These are phyloP conservation scores for Plasmodium vivax DNA, from an alignment of 169 alveolate species.

Conservation along the genomic window DNA sequence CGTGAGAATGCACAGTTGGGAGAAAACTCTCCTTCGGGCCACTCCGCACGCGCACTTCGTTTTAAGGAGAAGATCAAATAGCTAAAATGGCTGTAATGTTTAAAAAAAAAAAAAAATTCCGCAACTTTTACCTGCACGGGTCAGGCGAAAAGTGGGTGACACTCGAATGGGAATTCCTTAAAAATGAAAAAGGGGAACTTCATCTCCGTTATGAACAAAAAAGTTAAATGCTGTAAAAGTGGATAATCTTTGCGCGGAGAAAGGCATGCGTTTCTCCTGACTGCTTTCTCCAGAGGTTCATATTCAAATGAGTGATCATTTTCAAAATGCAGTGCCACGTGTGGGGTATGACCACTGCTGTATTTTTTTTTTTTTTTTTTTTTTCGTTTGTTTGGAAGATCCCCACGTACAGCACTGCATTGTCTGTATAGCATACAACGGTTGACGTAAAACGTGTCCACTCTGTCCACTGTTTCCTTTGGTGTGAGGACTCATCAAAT, in stretches of 20 bases:
- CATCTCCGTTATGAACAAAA: not conserved
- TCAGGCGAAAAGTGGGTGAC: not conserved
- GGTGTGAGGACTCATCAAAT: not conserved
- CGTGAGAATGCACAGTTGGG: not conserved
- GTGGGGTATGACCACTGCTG: no score
- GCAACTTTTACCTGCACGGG: not conserved
- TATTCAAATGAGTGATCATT: not conserved
- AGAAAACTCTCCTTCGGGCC: not conserved
- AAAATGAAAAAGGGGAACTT: not conserved
- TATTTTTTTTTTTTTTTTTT: not conserved
- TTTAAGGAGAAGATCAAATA: not conserved
- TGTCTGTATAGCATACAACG: not conserved
- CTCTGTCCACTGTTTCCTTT: not conserved
- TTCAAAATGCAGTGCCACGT: not conserved
- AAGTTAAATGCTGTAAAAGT: not conserved
- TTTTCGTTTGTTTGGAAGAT: not conserved
- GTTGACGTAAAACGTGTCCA: not conserved
- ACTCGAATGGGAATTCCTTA: not conserved
- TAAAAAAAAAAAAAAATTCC: not conserved
- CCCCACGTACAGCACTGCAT: not conserved
- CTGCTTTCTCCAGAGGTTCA: not conserved
- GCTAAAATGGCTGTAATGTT: not conserved
- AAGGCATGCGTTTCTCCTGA: not conserved
- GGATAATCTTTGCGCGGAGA: not conserved
- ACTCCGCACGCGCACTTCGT: not conserved